Base-by-base conservation (phyloP, 805 yeast genomes). In the Blastobotrys americana region DNA sequence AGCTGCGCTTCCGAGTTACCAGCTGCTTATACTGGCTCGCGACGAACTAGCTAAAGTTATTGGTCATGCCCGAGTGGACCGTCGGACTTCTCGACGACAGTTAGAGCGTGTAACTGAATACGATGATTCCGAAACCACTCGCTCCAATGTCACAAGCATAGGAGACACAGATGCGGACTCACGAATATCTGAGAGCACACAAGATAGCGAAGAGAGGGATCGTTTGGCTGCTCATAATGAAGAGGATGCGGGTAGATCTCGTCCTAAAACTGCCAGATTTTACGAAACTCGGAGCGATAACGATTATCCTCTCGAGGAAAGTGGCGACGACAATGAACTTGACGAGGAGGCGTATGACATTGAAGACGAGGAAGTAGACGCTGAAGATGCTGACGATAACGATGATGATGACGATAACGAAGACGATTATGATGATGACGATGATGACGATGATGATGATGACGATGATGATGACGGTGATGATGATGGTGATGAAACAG, bases 381-480 rank as follows among this genome's bases (percentile, higher is more conserved):
- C 34, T 8, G 44, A 42, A 6, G 40, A 34, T 13, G 31, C 33
- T 4, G 45, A 42, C 13, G 35, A 36, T 21, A 34, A 27, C 10
- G 42, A 23, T 4, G 33, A 21, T 31, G 23, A 28, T 18, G n/a
- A 19, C 15, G 25, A 10, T 16, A 23, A 16, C 23, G 37, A 31
- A 8, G 9, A 28, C 25, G 40, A 15, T 18, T 6, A 27, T 20
- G 36, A 16, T 19, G 46, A 38, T 31, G 28, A 27, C 18, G 46
- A 43, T 22, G 45, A 41, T 13, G 44, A 34, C 9, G 15, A 10
- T 15, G 51, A 27, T 27, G 47, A 42, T 9, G 44, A 44, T 18
- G 52, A 42, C 5, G 41, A 42, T 10, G 48, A 45, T 4, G 50
- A 45, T 9, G 28, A 44, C 17, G 28, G 42, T 22, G 55, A 48